A percentile compares a stretch with the other conserved stretches of the same genome.
phyloP scores from a whole-genome alignment of 2,329 filamentous ascomycete species.

The Penicillium janthinellum region DNA sequence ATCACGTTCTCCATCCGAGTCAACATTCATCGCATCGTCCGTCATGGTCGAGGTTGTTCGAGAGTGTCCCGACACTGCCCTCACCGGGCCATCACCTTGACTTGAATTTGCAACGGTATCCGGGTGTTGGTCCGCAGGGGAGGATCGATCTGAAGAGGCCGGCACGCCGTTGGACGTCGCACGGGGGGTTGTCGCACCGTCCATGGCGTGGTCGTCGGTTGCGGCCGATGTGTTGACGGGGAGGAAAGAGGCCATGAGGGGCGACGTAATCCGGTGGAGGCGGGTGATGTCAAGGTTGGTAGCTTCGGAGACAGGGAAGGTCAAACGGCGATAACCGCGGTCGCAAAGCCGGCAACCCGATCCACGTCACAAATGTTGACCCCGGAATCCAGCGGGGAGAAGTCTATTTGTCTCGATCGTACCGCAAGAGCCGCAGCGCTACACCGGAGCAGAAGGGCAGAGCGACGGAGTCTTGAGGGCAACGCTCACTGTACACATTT shows the following conservation, averaged over 20 bases:
- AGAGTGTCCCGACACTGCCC: slow-evolving; percentile 24
- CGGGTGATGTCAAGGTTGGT: slow-evolving; percentile 31
- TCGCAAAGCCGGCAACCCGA: slow-evolving; percentile 23
- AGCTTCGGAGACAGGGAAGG: slow-evolving; percentile 16
- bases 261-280: slow-evolving; percentile 27
- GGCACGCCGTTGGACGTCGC: slow-evolving; percentile 45
- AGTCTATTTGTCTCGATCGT: slow-evolving; percentile 16
- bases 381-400: slow-evolving; percentile 14
- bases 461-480: slow-evolving; percentile 17
- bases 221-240: slow-evolving; percentile 61
- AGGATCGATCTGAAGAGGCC: slow-evolving; percentile 32
- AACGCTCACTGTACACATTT: slow-evolving; percentile 26
- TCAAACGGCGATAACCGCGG: slow-evolving; percentile 23
- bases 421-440: slow-evolving; percentile 20
- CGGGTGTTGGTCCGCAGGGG: slow-evolving; percentile 23
- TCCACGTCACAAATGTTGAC: slow-evolving; percentile 20
- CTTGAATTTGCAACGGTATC: slow-evolving; percentile 23
- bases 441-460: slow-evolving; percentile 20
- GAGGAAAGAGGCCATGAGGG: slow-evolving; percentile 59
- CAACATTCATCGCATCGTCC: slow-evolving; percentile 74
- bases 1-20: slow-evolving; percentile 68
- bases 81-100: slow-evolving; percentile 32
- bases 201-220: slow-evolving; percentile 47
- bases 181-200: slow-evolving; percentile 59
- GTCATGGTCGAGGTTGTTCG: slow-evolving; percentile 48